A percentile compares a stretch with the other conserved stretches of the same genome.
These are phyloP conservation scores for Diaporthe sp. DNA, from an alignment of 2,329 filamentous ascomycete genomes.

Conservation along the genomic window DNA sequence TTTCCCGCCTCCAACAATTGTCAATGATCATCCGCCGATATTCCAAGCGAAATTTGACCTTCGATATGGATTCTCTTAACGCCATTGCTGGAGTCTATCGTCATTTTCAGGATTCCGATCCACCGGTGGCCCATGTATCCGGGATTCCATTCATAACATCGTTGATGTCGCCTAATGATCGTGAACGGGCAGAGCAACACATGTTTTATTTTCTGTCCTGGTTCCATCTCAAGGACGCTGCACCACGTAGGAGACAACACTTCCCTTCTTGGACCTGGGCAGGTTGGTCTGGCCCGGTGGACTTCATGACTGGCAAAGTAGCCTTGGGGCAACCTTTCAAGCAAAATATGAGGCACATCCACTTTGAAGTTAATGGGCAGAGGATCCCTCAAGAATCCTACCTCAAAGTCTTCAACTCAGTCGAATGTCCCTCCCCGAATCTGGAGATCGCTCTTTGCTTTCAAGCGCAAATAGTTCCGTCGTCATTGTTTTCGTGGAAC, in stretches of 20 bases:
- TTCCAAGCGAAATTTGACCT: too few relatives aligned
- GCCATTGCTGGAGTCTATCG: too few relatives aligned
- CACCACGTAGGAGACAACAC: neutral
- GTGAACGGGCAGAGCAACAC: too few relatives aligned
- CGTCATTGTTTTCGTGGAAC: neutral
- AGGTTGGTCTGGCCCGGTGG: neutral
- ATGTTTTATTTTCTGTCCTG: neutral
- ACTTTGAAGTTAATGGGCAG: neutral
- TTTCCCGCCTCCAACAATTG: too few relatives aligned
- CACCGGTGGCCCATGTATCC: too few relatives aligned
- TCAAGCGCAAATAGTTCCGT: neutral
- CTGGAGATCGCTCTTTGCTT: neutral
- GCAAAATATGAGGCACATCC: neutral
- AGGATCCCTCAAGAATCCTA: neutral
- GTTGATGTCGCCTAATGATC: too few relatives aligned
- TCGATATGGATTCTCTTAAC: too few relatives aligned
- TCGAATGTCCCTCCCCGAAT: neutral
- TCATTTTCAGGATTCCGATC: too few relatives aligned
- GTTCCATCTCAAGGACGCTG: neutral
- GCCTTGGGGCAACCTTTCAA: too few relatives aligned
- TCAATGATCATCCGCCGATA: too few relatives aligned
- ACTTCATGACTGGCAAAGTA: too few relatives aligned
- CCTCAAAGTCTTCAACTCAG: neutral
- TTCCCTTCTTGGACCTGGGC: constrained; percentile 4
- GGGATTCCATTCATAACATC: too few relatives aligned